A percentile compares a stretch with the other conserved stretches of the same genome.
These are phyloP conservation scores for Tetracentron sinense DNA, from an alignment of 164 flowering plant species.

Conservation along the genomic window DNA sequence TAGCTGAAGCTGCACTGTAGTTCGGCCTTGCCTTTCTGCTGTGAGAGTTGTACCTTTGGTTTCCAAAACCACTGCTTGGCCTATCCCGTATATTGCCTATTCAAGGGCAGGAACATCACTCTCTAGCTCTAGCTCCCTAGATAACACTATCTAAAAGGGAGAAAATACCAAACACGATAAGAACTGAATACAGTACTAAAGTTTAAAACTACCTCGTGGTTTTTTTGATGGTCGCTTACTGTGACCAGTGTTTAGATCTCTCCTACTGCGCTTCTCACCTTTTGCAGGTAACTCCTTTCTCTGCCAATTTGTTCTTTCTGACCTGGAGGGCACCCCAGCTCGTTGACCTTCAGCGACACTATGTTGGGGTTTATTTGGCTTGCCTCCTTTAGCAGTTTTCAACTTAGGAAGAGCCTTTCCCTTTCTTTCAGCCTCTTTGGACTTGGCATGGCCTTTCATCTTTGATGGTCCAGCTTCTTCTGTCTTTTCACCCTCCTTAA, in stretches of 20 bases:
- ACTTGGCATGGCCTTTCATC: conserved; percentile 15
- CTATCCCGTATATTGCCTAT: conserved; percentile 28
- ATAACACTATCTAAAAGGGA: too few relatives aligned
- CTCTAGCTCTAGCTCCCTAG: too few relatives aligned
- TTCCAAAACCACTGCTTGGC: conserved; percentile 18
- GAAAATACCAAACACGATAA: neutral
- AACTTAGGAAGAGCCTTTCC: conserved; percentile 19
- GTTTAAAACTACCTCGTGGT: conserved; percentile 28
- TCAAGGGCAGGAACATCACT: conserved; percentile 3
- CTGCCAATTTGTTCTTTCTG: conserved; percentile 16
- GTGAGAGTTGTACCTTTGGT: conserved; percentile 16
- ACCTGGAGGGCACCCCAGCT: conserved; percentile 15
- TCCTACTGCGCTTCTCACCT: conserved; percentile 27
- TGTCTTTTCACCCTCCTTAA: conserved; percentile 16
- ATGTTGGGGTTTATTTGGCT: conserved; percentile 16
- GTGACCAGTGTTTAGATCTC: conserved; percentile 18
- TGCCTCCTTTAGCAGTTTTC: conserved; percentile 18
- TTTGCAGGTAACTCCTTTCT: conserved; percentile 19
- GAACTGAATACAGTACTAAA: neutral
- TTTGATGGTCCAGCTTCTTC: conserved; percentile 21
- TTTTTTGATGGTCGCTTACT: conserved; percentile 24
- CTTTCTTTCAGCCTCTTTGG: conserved; percentile 21
- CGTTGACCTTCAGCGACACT: conserved; percentile 19
- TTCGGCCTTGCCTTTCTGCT: conserved; percentile 16
- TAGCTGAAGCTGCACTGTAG: conserved; percentile 10